Percentiles rank a stretch among this genome's conserved stretches.
Conservation (phyloP, 768 basidiomycete genomes). For the Lentinula raphanica region DNA sequence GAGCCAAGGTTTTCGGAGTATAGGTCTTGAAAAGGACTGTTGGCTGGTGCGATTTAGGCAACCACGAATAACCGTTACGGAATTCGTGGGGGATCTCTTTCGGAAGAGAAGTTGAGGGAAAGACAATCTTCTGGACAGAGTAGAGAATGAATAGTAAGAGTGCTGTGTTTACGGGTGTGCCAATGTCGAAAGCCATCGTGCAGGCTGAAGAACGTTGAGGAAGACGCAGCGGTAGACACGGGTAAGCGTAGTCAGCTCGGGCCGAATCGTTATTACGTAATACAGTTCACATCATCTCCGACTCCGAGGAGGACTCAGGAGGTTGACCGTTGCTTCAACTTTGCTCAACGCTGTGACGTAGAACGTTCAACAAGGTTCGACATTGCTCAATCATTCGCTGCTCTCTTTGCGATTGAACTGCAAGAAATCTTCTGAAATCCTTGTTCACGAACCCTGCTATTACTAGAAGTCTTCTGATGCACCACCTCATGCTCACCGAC, state of each 20-base stretch:
- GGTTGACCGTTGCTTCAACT: no score
- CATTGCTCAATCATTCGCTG: no score
- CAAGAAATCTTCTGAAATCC: no score
- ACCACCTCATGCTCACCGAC: neutral
- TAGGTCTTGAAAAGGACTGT: slow-evolving; percentile 73
- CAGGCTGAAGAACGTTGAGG: neutral
- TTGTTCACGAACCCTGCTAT: neutral
- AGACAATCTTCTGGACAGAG: slow-evolving; percentile 66
- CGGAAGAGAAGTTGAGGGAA: slow-evolving; percentile 55
- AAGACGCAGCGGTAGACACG: neutral
- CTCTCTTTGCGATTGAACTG: no score
- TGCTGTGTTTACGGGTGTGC: slow-evolving; percentile 76
- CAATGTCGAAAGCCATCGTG: slow-evolving; percentile 36
- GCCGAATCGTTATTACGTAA: no score
- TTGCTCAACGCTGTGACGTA: no score
- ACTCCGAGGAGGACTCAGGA: no score
- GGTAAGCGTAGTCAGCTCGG: neutral
- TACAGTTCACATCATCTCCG: no score
- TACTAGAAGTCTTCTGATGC: neutral
- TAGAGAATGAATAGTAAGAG: slow-evolving; percentile 76
- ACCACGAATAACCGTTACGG: slow-evolving; percentile 86
- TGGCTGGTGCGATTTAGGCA: slow-evolving; percentile 78
- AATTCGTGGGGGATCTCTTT: slow-evolving; percentile 59
- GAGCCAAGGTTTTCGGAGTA: slow-evolving; percentile 69
- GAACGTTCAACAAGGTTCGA: no score